These are phyloP conservation scores for Stephania cephalantha DNA, from an alignment of 164 flowering plant genomes.

Conservation along the genomic window DNA sequence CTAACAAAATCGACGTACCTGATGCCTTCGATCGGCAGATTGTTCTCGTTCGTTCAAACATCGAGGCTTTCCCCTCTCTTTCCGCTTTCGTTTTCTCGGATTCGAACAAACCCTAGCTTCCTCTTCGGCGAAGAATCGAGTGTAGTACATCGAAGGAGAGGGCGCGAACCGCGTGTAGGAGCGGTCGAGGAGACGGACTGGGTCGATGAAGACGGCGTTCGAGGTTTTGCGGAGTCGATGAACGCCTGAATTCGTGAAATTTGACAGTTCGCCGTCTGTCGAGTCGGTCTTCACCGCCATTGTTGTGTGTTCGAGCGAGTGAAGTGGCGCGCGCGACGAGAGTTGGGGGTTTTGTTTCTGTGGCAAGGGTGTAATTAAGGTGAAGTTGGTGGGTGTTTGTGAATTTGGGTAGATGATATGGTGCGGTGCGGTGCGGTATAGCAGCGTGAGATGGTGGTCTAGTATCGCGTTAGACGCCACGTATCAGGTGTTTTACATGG, in stretches of 20 bases:
- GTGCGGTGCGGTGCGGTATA: background rate
- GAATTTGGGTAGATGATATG: background rate
- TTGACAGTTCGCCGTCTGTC: conserved; percentile 23
- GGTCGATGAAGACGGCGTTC: conserved; percentile 57
- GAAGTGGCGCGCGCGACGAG: too few relatives aligned
- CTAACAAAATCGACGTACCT: conserved; percentile 30
- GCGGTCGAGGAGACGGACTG: conserved; percentile 72
- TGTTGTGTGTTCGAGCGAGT: background rate
- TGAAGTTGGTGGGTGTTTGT: background rate
- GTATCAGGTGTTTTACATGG: background rate
- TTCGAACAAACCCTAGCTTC: conserved; percentile 10
- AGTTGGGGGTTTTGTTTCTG: background rate
- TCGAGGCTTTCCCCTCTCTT: conserved; percentile 17
- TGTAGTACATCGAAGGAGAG: conserved; percentile 67
- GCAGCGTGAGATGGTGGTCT: background rate
- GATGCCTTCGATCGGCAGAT: conserved; percentile 67
- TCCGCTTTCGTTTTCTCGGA: conserved; percentile 51
- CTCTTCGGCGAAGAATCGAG: conserved; percentile 51
- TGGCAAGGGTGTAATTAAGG: background rate
- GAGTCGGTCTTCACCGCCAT: conserved; percentile 26
- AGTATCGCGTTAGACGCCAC: background rate
- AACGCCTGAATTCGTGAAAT: conserved; percentile 51
- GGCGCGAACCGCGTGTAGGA: conserved; percentile 60
- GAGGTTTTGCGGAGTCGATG: conserved; percentile 37
- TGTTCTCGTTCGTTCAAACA: conserved; percentile 58